These are phyloP conservation scores for Rhodotorula mucilaginosa DNA, from an alignment of 1,284 basidiomycete species.

Conservation along the genomic window DNA sequence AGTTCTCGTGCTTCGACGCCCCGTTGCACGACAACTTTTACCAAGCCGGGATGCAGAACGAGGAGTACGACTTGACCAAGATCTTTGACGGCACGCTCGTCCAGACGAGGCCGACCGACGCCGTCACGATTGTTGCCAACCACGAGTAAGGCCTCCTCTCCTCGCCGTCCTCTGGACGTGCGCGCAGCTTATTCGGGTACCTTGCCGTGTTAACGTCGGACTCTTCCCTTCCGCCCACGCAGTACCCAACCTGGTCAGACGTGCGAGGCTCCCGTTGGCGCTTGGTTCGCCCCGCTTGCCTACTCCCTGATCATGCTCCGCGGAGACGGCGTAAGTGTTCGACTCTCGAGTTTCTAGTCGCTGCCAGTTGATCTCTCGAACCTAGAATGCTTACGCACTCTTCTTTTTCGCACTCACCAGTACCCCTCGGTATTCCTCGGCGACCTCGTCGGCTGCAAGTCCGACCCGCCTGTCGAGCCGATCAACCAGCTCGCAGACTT, in stretches of 20 bases:
- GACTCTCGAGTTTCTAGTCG: too few species aligned
- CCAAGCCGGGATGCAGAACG: slow-evolving; percentile 55
- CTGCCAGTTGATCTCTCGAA: slow-evolving; percentile 46
- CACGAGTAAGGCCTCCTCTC: slow-evolving; percentile 44
- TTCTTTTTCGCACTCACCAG: neutral
- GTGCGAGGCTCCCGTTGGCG: slow-evolving; percentile 57
- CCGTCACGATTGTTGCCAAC: slow-evolving; percentile 60
- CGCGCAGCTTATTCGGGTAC: too few species aligned
- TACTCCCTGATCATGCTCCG: slow-evolving; percentile 85
- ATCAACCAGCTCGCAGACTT: slow-evolving; percentile 55
- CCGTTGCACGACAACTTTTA: slow-evolving; percentile 54
- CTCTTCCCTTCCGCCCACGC: slow-evolving; percentile 2
- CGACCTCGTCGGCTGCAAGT: slow-evolving; percentile 64
- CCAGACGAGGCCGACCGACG: slow-evolving; percentile 57
- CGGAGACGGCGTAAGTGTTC: slow-evolving; percentile 63
- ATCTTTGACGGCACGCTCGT: slow-evolving; percentile 61
- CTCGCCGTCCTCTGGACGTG: too few species aligned
- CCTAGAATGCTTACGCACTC: slow-evolving; percentile 46
- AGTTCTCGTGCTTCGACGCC: slow-evolving; percentile 8
- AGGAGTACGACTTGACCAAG: slow-evolving; percentile 55
- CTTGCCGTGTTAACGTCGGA: too few species aligned
- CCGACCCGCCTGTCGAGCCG: slow-evolving; percentile 23
- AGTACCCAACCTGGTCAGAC: slow-evolving; percentile 55
- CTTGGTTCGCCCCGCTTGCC: slow-evolving; percentile 60
- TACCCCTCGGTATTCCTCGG: slow-evolving; percentile 91